A percentile compares a stretch with the other conserved stretches of the same genome.
These are phyloP conservation scores for Schizophyllum amplum DNA, from an alignment of 1,284 basidiomycete species.

Conservation along the genomic window DNA sequence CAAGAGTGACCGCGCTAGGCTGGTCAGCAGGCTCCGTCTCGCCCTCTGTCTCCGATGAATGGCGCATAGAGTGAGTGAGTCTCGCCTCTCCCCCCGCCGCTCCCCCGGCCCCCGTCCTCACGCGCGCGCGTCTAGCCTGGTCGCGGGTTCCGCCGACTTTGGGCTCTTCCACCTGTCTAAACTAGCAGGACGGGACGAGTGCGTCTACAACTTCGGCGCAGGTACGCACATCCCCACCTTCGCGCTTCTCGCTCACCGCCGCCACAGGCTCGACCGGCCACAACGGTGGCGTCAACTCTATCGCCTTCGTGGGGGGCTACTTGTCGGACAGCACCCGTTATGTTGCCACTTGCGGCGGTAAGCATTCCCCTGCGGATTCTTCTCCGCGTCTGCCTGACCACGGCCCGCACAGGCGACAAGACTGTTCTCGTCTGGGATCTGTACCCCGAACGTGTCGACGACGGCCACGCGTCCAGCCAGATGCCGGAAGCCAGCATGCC, in stretches of 20 bases:
- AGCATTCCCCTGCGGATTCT: constrained; percentile 10
- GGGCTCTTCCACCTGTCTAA: constrained; percentile 62
- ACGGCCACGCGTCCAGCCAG: constrained; percentile 22
- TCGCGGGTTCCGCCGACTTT: constrained; percentile 58
- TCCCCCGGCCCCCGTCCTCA: too few species aligned
- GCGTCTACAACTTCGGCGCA: constrained; percentile 63
- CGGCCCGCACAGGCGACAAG: constrained; percentile 56
- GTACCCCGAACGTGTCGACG: constrained; percentile 36
- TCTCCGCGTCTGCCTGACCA: constrained; percentile 3
- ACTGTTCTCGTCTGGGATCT: constrained; percentile 82
- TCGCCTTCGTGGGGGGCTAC: constrained; percentile 67
- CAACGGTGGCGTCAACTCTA: constrained; percentile 64
- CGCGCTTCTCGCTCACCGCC: not conserved
- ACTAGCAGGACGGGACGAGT: constrained; percentile 37
- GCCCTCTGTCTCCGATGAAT: constrained; percentile 52
- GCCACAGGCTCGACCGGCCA: constrained; percentile 30
- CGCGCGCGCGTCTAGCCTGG: constrained; percentile 36
- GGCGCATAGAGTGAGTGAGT: constrained; percentile 59
- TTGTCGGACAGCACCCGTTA: constrained; percentile 59
- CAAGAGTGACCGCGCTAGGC: constrained; percentile 62
- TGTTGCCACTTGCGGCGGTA: constrained; percentile 72
- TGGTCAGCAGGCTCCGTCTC: constrained; percentile 67
- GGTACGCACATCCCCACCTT: constrained; percentile 43
- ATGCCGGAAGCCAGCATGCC: constrained; percentile 4
- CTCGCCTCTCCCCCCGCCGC: too few species aligned